Conservation (phyloP, 2,329 filamentous ascomycete genomes). For the Mycosphaerella arachidis region DNA sequence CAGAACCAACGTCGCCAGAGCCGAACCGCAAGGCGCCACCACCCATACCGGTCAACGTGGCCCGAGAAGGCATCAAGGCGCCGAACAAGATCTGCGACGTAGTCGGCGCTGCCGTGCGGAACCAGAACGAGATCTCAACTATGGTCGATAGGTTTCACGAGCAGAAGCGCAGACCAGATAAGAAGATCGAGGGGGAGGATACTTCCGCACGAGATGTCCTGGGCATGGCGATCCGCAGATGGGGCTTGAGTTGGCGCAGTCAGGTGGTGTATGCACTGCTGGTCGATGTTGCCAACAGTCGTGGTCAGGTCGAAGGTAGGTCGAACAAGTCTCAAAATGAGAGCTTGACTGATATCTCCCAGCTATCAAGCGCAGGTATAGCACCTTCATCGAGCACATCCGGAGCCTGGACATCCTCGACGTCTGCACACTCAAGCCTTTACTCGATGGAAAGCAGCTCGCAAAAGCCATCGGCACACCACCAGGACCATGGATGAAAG, state of each 20-base stretch:
- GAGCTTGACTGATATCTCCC: conserved; percentile 10
- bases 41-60: conserved; percentile 60
- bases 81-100: conserved; percentile 71
- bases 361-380: conserved; percentile 50
- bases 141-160: conserved; percentile 54
- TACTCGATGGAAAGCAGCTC: conserved; percentile 70
- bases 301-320: conserved; percentile 42
- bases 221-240: conserved; percentile 69
- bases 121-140: conserved; percentile 59
- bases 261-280: conserved; percentile 66
- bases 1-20: conserved; percentile 35
- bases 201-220: conserved; percentile 55
- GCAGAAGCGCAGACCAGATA: conserved; percentile 43
- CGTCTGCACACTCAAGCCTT: conserved; percentile 45
- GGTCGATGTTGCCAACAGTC: conserved; percentile 52
- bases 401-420: conserved; percentile 49
- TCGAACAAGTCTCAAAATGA: conserved; percentile 11
- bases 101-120: conserved; percentile 59
- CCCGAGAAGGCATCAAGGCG: conserved; percentile 72
- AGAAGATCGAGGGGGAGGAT: conserved; percentile 42
- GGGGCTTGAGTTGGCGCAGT: conserved; percentile 68
- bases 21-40: conserved; percentile 50
- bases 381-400: conserved; percentile 51
- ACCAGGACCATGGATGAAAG: conserved; percentile 79
- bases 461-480: conserved; percentile 61